A percentile compares a stretch with the other conserved stretches of the same genome.
Conservation (phyloP, 2,329 filamentous ascomycete genomes). For the Diplodia sapinea region DNA sequence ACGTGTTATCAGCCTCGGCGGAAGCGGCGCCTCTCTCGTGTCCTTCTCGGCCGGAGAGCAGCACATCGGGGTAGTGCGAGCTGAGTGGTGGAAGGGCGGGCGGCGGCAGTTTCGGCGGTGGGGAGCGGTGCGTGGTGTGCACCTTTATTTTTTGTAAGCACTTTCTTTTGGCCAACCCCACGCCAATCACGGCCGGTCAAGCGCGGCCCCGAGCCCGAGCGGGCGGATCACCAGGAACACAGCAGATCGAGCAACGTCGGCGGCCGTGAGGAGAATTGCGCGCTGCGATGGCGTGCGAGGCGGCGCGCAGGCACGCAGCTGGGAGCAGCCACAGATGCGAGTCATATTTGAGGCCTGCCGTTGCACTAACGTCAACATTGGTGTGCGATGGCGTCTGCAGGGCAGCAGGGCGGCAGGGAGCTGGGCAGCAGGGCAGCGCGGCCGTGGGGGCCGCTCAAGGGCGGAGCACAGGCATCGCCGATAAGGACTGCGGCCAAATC, state of each 20-base stretch:
- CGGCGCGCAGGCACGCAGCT: too few species aligned
- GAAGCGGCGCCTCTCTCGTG: constrained; percentile 7
- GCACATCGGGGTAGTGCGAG: background rate
- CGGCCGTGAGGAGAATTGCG: background rate
- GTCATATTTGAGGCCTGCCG: constrained; percentile 4
- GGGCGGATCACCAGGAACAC: constrained; percentile 28
- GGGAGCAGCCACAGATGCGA: constrained; percentile 13
- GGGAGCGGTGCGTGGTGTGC: background rate
- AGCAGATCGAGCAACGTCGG: constrained; percentile 10
- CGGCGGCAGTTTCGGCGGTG: background rate
- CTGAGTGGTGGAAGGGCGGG: background rate
- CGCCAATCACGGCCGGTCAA: constrained; percentile 12
- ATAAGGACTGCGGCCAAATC: background rate
- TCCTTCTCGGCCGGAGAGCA: constrained; percentile 9
- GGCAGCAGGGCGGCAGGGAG: background rate
- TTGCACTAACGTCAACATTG: constrained; percentile 20
- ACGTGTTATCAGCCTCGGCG: constrained; percentile 16
- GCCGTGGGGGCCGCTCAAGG: constrained; percentile 20
- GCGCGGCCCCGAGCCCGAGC: constrained; percentile 23
- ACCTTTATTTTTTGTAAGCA: constrained; percentile 27
- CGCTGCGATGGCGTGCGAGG: constrained; percentile 15
- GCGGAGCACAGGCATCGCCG: background rate
- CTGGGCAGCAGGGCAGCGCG: background rate
- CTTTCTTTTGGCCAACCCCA: constrained; percentile 17
- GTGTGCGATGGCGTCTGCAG: constrained; percentile 13